Percentiles rank a stretch among this genome's conserved stretches.
Evolutionary conservation across 306 rosid genomes (phyloP).

Genomic region (Vigna trinervia): DNA sequence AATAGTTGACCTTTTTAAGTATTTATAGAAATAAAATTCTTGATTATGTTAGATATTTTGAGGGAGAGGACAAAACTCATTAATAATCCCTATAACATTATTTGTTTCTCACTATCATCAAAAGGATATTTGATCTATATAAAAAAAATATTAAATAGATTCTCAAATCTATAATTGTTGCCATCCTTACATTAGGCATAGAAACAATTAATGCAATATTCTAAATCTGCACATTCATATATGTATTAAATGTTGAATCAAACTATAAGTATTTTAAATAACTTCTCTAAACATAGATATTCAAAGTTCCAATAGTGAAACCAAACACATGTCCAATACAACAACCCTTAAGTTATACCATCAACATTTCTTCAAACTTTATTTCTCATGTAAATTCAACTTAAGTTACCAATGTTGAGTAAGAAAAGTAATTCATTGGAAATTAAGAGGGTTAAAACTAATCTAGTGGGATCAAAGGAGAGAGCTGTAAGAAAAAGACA

Average conservation of each 20-base stretch:
- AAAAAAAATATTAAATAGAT: neutral
- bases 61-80: neutral
- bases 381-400: neutral
- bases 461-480: constrained; percentile 10
- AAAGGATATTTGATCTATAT: neutral
- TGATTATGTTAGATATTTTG: neutral
- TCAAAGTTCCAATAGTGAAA: too few species aligned
- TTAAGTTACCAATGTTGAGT: neutral
- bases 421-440: neutral
- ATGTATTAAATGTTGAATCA: too few species aligned
- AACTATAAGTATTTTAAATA: too few species aligned
- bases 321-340: too few species aligned
- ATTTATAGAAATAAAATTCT: too few species aligned
- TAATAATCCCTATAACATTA: neutral
- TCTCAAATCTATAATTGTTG: neutral
- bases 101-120: too few species aligned
- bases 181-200: neutral
- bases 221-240: neutral
- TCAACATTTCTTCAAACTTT: neutral
- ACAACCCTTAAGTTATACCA: neutral
- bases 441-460: neutral
- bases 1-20: too few species aligned
- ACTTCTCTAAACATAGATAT: too few species aligned
- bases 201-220: neutral
- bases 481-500: constrained; percentile 63